These are phyloP conservation scores for Tarenaya hassleriana DNA, from an alignment of 345 rosid genomes.

Conservation along the genomic window DNA sequence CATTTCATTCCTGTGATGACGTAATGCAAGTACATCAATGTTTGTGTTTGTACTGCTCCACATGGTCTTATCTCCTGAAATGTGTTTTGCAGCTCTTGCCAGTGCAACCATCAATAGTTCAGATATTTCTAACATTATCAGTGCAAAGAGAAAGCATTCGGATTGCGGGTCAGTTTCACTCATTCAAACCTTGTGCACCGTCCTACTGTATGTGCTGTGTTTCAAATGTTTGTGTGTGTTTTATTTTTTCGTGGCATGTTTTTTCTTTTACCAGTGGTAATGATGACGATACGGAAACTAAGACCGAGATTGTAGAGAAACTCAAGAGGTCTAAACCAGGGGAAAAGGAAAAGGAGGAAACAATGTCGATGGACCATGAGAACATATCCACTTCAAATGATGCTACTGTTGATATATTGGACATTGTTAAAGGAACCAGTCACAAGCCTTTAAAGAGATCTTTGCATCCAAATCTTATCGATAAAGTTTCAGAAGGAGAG, in stretches of 20 bases:
- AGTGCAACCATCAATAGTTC: slow-evolving; percentile 23
- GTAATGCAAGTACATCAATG: slow-evolving; percentile 7
- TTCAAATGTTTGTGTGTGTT: slow-evolving; percentile 15
- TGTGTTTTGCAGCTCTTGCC: slow-evolving; percentile 23
- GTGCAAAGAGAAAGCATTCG: slow-evolving; percentile 53
- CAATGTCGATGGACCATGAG: slow-evolving; percentile 28
- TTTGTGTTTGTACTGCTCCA: slow-evolving; percentile 12
- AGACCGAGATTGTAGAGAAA: slow-evolving; percentile 29
- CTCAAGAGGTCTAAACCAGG: slow-evolving; percentile 43
- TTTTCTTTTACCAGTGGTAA: slow-evolving; percentile 27
- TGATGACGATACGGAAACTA: slow-evolving; percentile 32
- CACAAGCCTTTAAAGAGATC: slow-evolving; percentile 32
- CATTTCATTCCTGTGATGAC: slow-evolving; percentile 9
- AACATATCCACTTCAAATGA: slow-evolving; percentile 33
- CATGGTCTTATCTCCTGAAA: slow-evolving; percentile 8
- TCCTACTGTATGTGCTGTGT: slow-evolving; percentile 13
- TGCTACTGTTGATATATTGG: slow-evolving; percentile 53
- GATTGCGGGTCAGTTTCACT: slow-evolving; percentile 47
- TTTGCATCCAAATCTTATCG: slow-evolving; percentile 25
- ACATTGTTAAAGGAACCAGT: slow-evolving; percentile 54
- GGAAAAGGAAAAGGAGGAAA: slow-evolving; percentile 33
- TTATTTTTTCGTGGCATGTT: slow-evolving; percentile 6
- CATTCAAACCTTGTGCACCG: slow-evolving; percentile 6
- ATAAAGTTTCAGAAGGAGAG: slow-evolving; percentile 48
- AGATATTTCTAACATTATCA: slow-evolving; percentile 37